Conservation (phyloP, 2,329 filamentous ascomycete species). For the Sphaceloma murrayae region DNA sequence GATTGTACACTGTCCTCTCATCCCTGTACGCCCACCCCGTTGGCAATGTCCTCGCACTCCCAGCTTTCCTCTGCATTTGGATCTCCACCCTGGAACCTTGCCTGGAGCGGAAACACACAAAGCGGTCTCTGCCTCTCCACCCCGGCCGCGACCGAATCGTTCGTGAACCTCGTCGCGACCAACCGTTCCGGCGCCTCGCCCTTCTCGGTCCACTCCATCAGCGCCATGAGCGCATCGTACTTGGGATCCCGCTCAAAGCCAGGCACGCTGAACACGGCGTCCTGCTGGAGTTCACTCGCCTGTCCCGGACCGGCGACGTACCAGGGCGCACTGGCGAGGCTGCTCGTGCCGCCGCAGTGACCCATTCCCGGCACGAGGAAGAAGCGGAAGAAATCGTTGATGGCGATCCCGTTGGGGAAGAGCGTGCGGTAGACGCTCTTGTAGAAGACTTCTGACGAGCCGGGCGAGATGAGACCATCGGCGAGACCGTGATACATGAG, state of each 20-base stretch:
- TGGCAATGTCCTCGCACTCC: slow-evolving; percentile 21
- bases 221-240: slow-evolving; percentile 29
- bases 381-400: slow-evolving; percentile 35
- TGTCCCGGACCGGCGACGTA: slow-evolving; percentile 36
- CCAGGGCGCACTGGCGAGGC: slow-evolving; percentile 35
- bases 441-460: slow-evolving; percentile 45
- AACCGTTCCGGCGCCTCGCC: slow-evolving; percentile 30
- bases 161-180: slow-evolving; percentile 30
- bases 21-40: slow-evolving; percentile 3
- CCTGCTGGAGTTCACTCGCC: slow-evolving; percentile 22
- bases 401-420: slow-evolving; percentile 28
- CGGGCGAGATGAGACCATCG: slow-evolving; percentile 41
- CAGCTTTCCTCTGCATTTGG: slow-evolving; percentile 26
- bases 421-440: slow-evolving; percentile 34
- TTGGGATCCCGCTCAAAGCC: slow-evolving; percentile 27
- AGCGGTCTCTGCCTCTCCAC: slow-evolving; percentile 31
- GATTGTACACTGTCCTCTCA: neutral
- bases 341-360: slow-evolving; percentile 33
- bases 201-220: slow-evolving; percentile 34
- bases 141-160: slow-evolving; percentile 25
- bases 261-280: slow-evolving; percentile 24
- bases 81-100: slow-evolving; percentile 26
- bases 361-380: slow-evolving; percentile 39
- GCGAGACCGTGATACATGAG: slow-evolving; percentile 38
- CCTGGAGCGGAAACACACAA: slow-evolving; percentile 29